Conservation (phyloP, 805 yeast species). For the Komagataella mondaviorum region DNA sequence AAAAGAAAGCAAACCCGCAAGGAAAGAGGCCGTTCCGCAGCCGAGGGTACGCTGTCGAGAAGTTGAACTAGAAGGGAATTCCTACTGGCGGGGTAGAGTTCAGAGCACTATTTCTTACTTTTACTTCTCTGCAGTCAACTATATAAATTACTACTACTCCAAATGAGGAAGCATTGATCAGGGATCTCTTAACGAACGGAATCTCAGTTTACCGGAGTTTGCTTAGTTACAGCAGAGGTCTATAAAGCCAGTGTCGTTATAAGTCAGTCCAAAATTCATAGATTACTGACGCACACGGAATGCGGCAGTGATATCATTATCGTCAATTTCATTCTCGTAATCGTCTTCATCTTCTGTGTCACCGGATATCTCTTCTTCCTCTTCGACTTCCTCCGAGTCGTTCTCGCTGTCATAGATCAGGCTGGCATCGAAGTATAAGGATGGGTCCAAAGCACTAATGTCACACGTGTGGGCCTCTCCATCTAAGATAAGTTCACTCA, state of each 20-base stretch:
- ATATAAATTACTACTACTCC: neutral
- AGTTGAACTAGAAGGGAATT: neutral
- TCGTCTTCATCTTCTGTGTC: constrained; percentile 8
- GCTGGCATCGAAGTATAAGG: constrained; percentile 70
- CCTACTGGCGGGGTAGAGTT: no score
- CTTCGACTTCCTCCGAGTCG: constrained; percentile 16
- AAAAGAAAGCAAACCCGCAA: neutral
- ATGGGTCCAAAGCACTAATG: constrained; percentile 74
- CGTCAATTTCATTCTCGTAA: neutral
- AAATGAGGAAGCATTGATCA: neutral
- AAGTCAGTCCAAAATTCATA: neutral
- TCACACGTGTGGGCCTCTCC: constrained; percentile 73
- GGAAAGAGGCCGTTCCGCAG: neutral
- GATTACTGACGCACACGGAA: neutral
- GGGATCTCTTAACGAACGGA: neutral
- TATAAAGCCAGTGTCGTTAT: neutral
- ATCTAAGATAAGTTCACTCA: constrained; percentile 78
- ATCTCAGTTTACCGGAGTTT: neutral
- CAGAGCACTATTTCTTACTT: no score
- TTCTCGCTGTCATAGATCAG: constrained; percentile 16
- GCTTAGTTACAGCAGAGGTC: neutral
- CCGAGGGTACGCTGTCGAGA: neutral
- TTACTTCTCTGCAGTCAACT: no score
- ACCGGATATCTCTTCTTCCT: constrained; percentile 12
- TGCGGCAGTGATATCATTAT: neutral